These are phyloP conservation scores for Lathyrus tuberosus DNA, from an alignment of 306 rosid species.

Conservation along the genomic window DNA sequence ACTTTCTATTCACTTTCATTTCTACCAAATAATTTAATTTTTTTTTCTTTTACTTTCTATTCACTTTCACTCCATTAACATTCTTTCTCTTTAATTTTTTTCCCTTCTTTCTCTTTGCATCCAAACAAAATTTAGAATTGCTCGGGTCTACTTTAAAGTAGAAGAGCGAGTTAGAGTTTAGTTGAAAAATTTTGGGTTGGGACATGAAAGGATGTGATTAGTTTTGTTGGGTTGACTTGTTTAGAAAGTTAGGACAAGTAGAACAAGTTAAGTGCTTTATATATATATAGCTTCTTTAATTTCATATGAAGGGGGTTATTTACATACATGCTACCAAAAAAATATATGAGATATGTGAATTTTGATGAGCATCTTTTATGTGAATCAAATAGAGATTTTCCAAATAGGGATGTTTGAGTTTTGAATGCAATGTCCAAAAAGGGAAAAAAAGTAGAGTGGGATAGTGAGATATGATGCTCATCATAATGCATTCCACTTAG, in stretches of 20 bases:
- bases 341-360: background rate
- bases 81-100: too few relatives aligned
- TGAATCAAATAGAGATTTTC: background rate
- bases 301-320: background rate
- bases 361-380: background rate
- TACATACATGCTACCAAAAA: background rate
- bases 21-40: too few relatives aligned
- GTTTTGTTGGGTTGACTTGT: conserved; percentile 29
- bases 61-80: too few relatives aligned
- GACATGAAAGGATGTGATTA: conserved; percentile 49
- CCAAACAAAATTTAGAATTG: too few relatives aligned
- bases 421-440: conserved; percentile 14
- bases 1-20: too few relatives aligned
- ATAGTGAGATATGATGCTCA: conserved; percentile 43
- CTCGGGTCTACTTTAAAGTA: too few relatives aligned
- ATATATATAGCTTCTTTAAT: background rate
- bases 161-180: conserved; percentile 2
- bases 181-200: background rate
- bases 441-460: conserved; percentile 32
- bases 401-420: conserved; percentile 17
- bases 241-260: conserved; percentile 28
- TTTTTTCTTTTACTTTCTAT: too few relatives aligned
- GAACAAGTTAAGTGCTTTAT: background rate
- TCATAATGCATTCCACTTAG: conserved; percentile 84
- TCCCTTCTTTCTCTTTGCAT: too few relatives aligned